Evolutionary conservation across 1,139 yeast species (phyloP).

Genomic region (Debaryomyces robertsiae): DNA sequence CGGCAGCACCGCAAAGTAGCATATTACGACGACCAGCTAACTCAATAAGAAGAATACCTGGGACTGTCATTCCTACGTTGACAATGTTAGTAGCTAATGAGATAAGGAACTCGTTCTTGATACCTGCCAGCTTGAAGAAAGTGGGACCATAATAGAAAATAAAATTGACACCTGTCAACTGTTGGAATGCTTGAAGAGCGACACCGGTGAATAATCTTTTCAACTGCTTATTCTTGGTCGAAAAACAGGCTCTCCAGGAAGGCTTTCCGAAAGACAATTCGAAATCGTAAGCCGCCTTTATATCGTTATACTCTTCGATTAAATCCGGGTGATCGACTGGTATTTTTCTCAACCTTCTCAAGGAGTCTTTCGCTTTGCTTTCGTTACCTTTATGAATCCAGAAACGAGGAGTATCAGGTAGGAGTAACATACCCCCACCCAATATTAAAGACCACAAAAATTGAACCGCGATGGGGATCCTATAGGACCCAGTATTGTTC

Average conservation of each 20-base stretch:
- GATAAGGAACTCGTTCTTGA: constrained; percentile 41
- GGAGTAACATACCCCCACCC: constrained; percentile 56
- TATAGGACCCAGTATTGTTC: constrained; percentile 59
- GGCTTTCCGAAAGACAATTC: constrained; percentile 34
- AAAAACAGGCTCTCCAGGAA: constrained; percentile 38
- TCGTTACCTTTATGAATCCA: constrained; percentile 54
- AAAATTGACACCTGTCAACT: constrained; percentile 75
- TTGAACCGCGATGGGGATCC: constrained; percentile 63
- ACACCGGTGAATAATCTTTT: constrained; percentile 41
- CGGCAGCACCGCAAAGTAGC: constrained; percentile 55
- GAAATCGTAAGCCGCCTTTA: constrained; percentile 40
- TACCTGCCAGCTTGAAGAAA: constrained; percentile 61
- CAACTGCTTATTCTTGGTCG: constrained; percentile 35
- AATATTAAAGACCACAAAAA: constrained; percentile 45
- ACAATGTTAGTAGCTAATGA: constrained; percentile 41
- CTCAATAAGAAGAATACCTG: constrained; percentile 41
- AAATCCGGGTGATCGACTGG: constrained; percentile 44
- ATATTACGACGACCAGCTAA: constrained; percentile 41
- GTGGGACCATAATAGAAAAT: constrained; percentile 71
- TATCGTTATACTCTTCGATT: constrained; percentile 41
- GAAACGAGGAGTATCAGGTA: constrained; percentile 84
- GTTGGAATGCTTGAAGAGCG: constrained; percentile 55
- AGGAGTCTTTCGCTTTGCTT: constrained; percentile 55
- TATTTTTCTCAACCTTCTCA: constrained; percentile 36
- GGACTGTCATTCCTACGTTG: constrained; percentile 40